These are phyloP conservation scores for Lepiota subincarnata DNA, from an alignment of 768 basidiomycete species.

Conservation along the genomic window DNA sequence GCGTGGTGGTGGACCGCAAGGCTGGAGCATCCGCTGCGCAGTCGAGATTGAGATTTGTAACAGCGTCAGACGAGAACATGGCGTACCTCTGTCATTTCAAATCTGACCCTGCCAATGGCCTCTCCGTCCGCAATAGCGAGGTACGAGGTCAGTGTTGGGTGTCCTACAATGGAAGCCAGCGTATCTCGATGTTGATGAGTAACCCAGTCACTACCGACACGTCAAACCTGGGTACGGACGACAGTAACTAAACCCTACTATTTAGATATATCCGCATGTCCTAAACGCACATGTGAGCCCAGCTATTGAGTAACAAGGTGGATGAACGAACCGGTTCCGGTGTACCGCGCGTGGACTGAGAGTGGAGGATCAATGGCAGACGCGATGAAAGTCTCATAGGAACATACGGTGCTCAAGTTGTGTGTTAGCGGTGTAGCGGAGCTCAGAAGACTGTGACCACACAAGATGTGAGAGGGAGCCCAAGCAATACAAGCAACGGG, in stretches of 20 bases:
- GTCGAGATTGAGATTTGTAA: conserved; percentile 11
- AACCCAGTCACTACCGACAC: conserved; percentile 78
- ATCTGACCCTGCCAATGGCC: conserved; percentile 81
- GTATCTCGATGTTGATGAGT: conserved; percentile 98
- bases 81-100: conserved; percentile 93
- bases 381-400: not conserved
- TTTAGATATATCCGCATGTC: conserved; percentile 95
- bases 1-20: conserved; percentile 86
- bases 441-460: conserved; percentile 70
- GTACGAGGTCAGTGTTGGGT: conserved; percentile 80
- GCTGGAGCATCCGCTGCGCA: conserved; percentile 84
- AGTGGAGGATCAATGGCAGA: conserved; percentile 13
- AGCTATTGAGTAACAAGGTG: conserved; percentile 1
- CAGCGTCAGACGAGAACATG: not conserved
- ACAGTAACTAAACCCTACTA: conserved; percentile 57
- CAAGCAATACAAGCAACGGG: conserved; percentile 12
- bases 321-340: conserved; percentile 76
- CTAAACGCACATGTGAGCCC: conserved; percentile 33
- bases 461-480: conserved; percentile 9
- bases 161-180: conserved; percentile 88
- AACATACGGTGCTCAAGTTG: conserved; percentile 89
- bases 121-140: conserved; percentile 94
- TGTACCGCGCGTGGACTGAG: conserved; percentile 91
- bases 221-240: conserved; percentile 6
- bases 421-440: conserved; percentile 94